These are phyloP conservation scores for Sporobolus alterniflorus DNA, from an alignment of 202 grass and related monocot species.

Conservation along the genomic window DNA sequence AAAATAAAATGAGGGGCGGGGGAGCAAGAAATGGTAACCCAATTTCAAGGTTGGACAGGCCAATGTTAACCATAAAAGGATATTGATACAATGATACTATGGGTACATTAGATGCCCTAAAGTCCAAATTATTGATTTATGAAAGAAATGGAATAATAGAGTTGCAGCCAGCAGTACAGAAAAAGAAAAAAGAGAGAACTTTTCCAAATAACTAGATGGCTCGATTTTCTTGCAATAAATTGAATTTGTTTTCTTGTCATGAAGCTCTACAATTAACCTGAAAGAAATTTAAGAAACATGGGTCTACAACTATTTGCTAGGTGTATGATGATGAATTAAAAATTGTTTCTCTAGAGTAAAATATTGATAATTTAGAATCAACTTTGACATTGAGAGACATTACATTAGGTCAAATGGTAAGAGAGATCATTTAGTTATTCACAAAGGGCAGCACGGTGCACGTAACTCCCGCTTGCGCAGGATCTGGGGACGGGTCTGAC, in stretches of 20 bases:
- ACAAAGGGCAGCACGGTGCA: too few relatives aligned
- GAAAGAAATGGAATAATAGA: neutral
- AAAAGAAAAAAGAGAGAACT: too few relatives aligned
- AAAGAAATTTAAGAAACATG: neutral
- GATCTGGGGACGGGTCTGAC: too few relatives aligned
- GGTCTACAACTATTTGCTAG: neutral
- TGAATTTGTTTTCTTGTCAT: neutral
- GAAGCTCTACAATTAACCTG: neutral
- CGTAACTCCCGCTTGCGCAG: too few relatives aligned
- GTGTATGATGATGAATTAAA: neutral
- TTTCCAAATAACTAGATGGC: neutral
- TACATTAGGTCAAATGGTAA: neutral
- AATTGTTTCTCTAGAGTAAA: neutral
- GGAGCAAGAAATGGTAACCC: conserved; percentile 9
- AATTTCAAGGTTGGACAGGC: neutral
- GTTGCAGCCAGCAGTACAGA: neutral
- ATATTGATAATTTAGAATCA: neutral
- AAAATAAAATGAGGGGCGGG: neutral
- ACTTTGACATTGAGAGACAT: neutral
- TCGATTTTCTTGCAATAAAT: neutral
- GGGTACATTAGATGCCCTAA: neutral
- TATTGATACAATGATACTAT: neutral
- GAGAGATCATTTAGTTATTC: too few relatives aligned
- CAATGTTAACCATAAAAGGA: neutral
- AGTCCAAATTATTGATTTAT: neutral